Evolutionary conservation across 106 monocot species (phyloP), one percentile per base, ranked within the genome.

Genomic region (Acorus calamus): DNA sequence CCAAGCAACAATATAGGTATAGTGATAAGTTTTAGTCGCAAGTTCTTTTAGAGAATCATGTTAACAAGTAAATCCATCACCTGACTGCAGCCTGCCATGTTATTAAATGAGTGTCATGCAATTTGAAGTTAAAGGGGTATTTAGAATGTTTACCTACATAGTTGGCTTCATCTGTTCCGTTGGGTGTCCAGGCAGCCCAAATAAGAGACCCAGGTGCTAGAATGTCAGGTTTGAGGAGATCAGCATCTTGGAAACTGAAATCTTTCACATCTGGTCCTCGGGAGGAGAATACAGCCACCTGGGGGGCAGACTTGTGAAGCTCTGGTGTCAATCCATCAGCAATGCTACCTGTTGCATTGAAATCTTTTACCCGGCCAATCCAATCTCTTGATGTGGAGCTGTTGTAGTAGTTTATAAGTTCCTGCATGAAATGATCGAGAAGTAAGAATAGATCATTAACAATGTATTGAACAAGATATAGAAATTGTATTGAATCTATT

Each of bases 171-270:
- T 96, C 96, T 41, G 90, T 96, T 64, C 96, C 96, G 70, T 96
- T 87, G 71, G 90, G 96, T 46, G 96, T 72, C 96, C 96, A 96
- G n/a, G 90, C 96, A 76, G 96, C 81, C 96, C 96, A 96, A 57
- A 96, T 96, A 42, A 90, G 87, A 71, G 75, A 71, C n/a, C 96
- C 96, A 44, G 96, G 96, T 65, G 96, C 96, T 41, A 96, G 60
- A 64, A 96, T 87, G 63, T 96, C 96, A 9, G 96, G 96, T 64
- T 96, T 96, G 9, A 96, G 90, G 56, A 96, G 85, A 80, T 96
- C 96, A 10, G 96, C 90, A 79, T 96, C 96, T 67, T 87, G 80
- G 76, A 96, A 96, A 71, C 82, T 90, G 76, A 87, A 96, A 81
- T 96, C 96, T 61, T 87, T 91, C 47, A 96, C 90, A 80, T 83